A percentile compares a stretch with the other conserved stretches of the same genome.
These are phyloP conservation scores for Asclepias syriaca DNA, from an alignment of 257 asterid genomes.

Conservation along the genomic window DNA sequence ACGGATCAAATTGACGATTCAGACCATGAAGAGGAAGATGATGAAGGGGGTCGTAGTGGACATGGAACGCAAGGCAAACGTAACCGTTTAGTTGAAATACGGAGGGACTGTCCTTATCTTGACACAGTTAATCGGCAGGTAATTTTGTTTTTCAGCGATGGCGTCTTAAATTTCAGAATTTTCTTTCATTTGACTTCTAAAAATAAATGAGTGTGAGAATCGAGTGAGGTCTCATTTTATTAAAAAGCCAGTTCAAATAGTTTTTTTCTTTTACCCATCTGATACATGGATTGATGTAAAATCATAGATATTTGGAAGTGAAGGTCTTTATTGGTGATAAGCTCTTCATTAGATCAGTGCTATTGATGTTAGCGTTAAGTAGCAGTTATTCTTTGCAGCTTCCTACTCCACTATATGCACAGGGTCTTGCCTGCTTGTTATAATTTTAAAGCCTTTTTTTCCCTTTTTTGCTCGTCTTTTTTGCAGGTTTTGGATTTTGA, in stretches of 20 bases:
- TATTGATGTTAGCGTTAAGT: neutral
- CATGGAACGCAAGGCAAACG: slow-evolving; percentile 31
- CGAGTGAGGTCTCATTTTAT: too few relatives aligned
- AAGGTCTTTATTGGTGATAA: neutral
- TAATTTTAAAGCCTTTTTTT: neutral
- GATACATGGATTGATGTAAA: neutral
- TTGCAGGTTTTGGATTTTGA: slow-evolving; percentile 96
- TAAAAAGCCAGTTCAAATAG: neutral
- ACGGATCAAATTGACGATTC: slow-evolving; percentile 24
- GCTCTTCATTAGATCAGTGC: neutral
- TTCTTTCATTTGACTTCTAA: neutral
- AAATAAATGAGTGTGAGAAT: neutral
- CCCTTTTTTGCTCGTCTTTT: neutral
- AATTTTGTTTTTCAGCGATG: neutral
- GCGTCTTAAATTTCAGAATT: neutral
- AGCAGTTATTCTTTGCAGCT: neutral
- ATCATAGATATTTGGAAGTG: neutral
- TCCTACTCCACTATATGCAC: neutral
- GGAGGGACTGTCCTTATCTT: slow-evolving; percentile 96
- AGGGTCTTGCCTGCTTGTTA: neutral
- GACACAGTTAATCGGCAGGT: slow-evolving; percentile 98
- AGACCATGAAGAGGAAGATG: slow-evolving; percentile 40
- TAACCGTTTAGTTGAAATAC: slow-evolving; percentile 56
- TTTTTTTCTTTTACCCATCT: neutral
- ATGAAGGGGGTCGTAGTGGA: slow-evolving; percentile 30